Percentiles rank a stretch among this genome's conserved stretches.
Conservation (phyloP, 1,284 basidiomycete genomes). For the Microbotryomycetes sp. region DNA sequence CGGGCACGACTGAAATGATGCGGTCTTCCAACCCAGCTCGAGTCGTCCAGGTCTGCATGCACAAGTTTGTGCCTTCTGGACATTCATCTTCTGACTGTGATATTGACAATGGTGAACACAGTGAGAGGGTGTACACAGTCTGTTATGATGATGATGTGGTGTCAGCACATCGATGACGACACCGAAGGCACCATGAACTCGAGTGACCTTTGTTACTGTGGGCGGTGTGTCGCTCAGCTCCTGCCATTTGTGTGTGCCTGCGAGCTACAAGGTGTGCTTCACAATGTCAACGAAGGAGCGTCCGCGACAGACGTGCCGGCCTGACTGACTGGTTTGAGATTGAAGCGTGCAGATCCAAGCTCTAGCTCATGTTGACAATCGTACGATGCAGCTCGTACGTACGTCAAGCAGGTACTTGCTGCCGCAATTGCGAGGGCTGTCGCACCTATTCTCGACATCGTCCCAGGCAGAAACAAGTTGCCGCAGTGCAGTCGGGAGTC, state of each 20-base stretch:
- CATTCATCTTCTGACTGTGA: slow-evolving; percentile 16
- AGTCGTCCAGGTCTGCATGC: slow-evolving; percentile 11
- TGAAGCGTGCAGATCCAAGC: slow-evolving; percentile 10
- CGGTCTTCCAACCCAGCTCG: slow-evolving; percentile 19
- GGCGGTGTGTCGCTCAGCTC: slow-evolving; percentile 14
- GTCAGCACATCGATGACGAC: no score
- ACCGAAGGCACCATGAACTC: background rate
- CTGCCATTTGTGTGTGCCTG: slow-evolving; percentile 12
- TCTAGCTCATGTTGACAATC: slow-evolving; percentile 14
- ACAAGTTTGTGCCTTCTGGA: slow-evolving; percentile 26
- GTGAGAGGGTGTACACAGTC: slow-evolving; percentile 23
- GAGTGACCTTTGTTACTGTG: slow-evolving; percentile 22
- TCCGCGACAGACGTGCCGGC: no score
- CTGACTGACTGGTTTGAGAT: slow-evolving; percentile 11
- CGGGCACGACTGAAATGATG: slow-evolving; percentile 24
- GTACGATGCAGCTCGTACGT: background rate
- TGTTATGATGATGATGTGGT: background rate
- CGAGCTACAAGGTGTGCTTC: slow-evolving; percentile 8
- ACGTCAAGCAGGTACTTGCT: no score
- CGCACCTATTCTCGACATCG: no score
- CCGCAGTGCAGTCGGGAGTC: no score
- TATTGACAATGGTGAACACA: slow-evolving; percentile 16
- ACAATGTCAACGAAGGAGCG: background rate
- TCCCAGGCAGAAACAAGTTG: no score
- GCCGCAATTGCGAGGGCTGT: no score